Base-by-base conservation (phyloP, 2,329 filamentous ascomycete species). In the Myrmaecium sp. region DNA sequence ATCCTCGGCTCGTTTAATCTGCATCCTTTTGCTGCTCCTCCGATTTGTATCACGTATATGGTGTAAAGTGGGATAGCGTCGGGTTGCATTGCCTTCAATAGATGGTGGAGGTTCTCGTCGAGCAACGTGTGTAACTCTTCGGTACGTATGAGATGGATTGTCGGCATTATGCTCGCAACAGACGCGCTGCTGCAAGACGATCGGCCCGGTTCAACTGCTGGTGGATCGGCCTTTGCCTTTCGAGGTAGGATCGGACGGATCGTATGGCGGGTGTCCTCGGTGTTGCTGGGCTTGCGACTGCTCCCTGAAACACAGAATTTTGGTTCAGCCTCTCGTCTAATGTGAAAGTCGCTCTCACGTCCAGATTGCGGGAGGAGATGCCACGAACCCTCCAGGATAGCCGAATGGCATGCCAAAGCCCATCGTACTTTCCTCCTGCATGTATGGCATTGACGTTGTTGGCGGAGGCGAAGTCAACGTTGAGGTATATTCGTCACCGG, bases 301-400 rank as follows among this genome's bases (percentile, higher is more conserved):
- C 24, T 51, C 46, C 49, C 50, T 54, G 51, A 47, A 49, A 31
- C 29, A 36, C 29, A 30, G 41, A 42, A 41, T 44, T 24, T 27
- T 26, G 40, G 44, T 52, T 53, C 49, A 54, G 50, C 47, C 44
- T 46, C 33, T 37, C 31, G 38, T 35, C 32, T 46, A n/a, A n/a
- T n/a, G 29, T 28, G 21, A 25, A 19, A 18, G 27, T 34, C 14
- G 27, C 26, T 35, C 38, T 51, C 41, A 54, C 39, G 51, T 54
- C 51, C 51, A 55, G 43, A 55, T 44, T 39, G 47, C 42, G 29
- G 41, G 35, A 41, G 43, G 6, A 23, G 21, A 19, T 40, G 49
- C 44, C 46, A 55, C 52, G 50, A 54, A 55, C 51, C 51, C 51
- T 46, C 48, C 49, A 40, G 46, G 40, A 45, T 51, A 53, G 37